Conservation (phyloP, 192 early-diverging fungal genomes). For the Backusella macrospora region DNA sequence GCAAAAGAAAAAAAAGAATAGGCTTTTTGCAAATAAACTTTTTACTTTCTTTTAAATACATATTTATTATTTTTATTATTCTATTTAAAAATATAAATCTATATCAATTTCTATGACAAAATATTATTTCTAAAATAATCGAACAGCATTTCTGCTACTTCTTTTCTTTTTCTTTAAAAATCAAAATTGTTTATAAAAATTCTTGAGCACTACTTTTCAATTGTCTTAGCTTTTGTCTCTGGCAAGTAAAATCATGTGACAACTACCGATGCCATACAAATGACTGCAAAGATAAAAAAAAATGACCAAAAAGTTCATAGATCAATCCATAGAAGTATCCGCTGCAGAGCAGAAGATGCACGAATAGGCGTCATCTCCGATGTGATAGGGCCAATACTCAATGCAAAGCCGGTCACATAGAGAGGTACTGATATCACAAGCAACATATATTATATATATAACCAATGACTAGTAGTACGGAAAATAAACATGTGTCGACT, state of each 20-base stretch:
- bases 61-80: neutral
- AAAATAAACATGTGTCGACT: conserved; percentile 62
- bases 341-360: conserved; percentile 51
- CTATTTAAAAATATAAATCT: neutral
- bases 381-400: conserved; percentile 59
- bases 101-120: neutral
- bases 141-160: neutral
- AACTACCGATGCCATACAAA: conserved; percentile 40
- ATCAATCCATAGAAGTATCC: conserved; percentile 48
- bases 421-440: conserved; percentile 43
- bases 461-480: conserved; percentile 47
- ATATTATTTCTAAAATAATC: neutral
- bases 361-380: conserved; percentile 58
- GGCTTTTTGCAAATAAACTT: neutral
- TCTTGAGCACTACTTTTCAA: conserved; percentile 42
- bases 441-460: conserved; percentile 18
- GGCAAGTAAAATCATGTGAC: conserved; percentile 51
- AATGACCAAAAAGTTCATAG: conserved; percentile 56
- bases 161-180: too few relatives aligned
- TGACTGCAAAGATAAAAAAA: conserved; percentile 49
- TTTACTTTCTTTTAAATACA: neutral
- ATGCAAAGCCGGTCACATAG: conserved; percentile 58
- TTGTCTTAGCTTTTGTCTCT: conserved; percentile 56
- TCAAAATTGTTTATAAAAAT: conserved; percentile 1
- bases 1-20: too few relatives aligned